A percentile compares a stretch with the other conserved stretches of the same genome.
Conservation (phyloP, 192 early-diverging fungal genomes). For the Umbelopsis ramanniana region DNA sequence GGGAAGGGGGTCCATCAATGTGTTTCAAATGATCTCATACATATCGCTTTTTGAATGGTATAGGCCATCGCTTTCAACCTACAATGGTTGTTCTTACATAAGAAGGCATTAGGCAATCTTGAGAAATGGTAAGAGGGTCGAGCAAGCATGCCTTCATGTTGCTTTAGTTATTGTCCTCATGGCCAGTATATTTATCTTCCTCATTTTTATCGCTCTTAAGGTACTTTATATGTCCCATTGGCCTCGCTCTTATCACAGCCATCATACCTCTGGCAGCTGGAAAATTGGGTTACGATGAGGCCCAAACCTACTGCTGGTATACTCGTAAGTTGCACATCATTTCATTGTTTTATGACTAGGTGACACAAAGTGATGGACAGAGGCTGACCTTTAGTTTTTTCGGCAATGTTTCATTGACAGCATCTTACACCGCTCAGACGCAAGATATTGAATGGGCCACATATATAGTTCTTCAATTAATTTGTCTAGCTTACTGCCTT, state of each 20-base stretch:
- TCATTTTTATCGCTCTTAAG: background rate
- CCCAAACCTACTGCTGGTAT: slow-evolving; percentile 28
- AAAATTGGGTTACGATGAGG: slow-evolving; percentile 5
- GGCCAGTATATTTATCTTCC: background rate
- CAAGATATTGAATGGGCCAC: slow-evolving; percentile 20
- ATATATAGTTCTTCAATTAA: slow-evolving; percentile 8
- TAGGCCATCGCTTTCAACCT: slow-evolving; percentile 28
- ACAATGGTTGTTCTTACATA: slow-evolving; percentile 23
- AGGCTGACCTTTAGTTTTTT: background rate
- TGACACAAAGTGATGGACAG: background rate
- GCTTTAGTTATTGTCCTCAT: background rate
- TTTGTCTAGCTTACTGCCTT: slow-evolving; percentile 23
- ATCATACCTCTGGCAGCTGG: slow-evolving; percentile 24
- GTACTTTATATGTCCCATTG: slow-evolving; percentile 21
- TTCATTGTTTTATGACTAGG: background rate
- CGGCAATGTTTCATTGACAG: background rate
- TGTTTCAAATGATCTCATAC: background rate
- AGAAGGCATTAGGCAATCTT: background rate
- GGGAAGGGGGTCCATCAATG: background rate
- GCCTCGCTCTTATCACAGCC: background rate
- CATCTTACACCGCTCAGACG: slow-evolving; percentile 1
- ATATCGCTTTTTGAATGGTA: background rate
- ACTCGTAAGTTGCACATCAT: slow-evolving; percentile 3
- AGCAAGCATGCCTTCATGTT: no score
- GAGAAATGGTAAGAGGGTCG: background rate